These are phyloP conservation scores for Ceratonia siliqua DNA, from an alignment of 306 rosid genomes.

Conservation along the genomic window DNA sequence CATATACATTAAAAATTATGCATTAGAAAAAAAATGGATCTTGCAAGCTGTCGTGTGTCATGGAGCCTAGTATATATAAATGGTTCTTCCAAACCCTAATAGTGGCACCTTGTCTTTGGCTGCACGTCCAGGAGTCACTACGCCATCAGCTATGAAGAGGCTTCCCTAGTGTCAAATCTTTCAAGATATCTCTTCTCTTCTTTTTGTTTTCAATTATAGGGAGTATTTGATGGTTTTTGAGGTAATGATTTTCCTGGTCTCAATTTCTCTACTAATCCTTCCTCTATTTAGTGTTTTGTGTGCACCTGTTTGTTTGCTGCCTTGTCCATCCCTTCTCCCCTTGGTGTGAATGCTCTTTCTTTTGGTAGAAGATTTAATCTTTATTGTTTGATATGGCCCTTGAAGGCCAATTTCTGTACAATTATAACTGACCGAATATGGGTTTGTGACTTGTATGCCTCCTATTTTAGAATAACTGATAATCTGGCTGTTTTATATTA, in stretches of 20 bases:
- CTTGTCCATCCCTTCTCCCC: neutral
- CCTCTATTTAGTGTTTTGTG: neutral
- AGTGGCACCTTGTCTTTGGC: slow-evolving; percentile 2
- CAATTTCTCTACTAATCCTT: neutral
- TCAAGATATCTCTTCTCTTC: slow-evolving; percentile 32
- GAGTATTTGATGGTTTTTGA: slow-evolving; percentile 32
- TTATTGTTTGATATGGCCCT: neutral
- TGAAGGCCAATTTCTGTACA: neutral
- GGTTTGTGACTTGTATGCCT: neutral
- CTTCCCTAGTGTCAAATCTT: slow-evolving; percentile 26
- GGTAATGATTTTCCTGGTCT: slow-evolving; percentile 23
- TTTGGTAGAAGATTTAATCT: slow-evolving; percentile 9
- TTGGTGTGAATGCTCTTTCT: neutral
- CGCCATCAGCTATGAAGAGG: slow-evolving; percentile 24
- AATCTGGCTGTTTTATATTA: slow-evolving; percentile 10
- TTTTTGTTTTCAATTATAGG: slow-evolving; percentile 14
- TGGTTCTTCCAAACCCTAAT: slow-evolving; percentile 27
- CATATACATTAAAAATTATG: slow-evolving; percentile 12
- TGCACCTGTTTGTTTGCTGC: neutral
- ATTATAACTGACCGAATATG: slow-evolving; percentile 2
- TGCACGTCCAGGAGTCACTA: slow-evolving; percentile 18
- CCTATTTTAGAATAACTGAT: slow-evolving; percentile 12
- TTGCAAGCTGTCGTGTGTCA: neutral
- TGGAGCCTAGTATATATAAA: slow-evolving; percentile 21
- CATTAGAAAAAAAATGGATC: slow-evolving; percentile 13